Evolutionary conservation across 768 basidiomycete species (phyloP).

Genomic region (Ramaria rubella): DNA sequence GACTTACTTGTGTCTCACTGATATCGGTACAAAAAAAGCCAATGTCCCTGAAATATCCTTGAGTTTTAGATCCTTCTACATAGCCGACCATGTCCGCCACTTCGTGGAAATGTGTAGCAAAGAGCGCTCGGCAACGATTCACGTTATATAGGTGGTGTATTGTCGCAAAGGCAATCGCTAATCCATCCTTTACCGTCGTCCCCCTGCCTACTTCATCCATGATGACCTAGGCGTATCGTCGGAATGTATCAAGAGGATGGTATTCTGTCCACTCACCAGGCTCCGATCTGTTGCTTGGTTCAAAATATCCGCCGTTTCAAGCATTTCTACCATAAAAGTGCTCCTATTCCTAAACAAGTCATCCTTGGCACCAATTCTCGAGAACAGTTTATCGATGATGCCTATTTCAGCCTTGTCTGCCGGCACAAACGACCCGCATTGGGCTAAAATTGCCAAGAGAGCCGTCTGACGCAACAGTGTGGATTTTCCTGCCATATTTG

Average conservation of each 20-base stretch:
- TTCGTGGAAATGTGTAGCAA: constrained; percentile 99
- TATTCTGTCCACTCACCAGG: constrained; percentile 45
- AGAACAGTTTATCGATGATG: constrained; percentile 86
- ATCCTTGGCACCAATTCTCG: constrained; percentile 92
- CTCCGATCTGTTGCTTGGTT: constrained; percentile 75
- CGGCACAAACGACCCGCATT: constrained; percentile 90
- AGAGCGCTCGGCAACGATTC: constrained; percentile 78
- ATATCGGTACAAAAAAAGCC: constrained; percentile 89
- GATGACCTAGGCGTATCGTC: constrained; percentile 59
- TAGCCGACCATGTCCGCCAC: constrained; percentile 78
- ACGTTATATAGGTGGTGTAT: constrained; percentile 71
- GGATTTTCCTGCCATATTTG: constrained; percentile 95
- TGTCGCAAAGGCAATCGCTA: constrained; percentile 90
- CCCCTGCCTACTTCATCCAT: constrained; percentile 99
- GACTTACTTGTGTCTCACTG: constrained; percentile 63
- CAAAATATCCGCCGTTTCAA: constrained; percentile 89
- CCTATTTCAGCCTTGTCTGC: constrained; percentile 77
- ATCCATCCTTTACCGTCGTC: constrained; percentile 85
- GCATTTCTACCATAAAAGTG: constrained; percentile 99
- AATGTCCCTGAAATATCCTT: constrained; percentile 51
- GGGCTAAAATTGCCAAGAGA: constrained; percentile 82
- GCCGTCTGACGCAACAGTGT: constrained; percentile 90
- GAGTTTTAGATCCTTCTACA: constrained; percentile 34
- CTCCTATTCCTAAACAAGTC: constrained; percentile 90
- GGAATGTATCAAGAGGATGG: not conserved